Evolutionary conservation across 2,329 filamentous ascomycete genomes (phyloP).

Genomic region (Aspergillus unguis): DNA sequence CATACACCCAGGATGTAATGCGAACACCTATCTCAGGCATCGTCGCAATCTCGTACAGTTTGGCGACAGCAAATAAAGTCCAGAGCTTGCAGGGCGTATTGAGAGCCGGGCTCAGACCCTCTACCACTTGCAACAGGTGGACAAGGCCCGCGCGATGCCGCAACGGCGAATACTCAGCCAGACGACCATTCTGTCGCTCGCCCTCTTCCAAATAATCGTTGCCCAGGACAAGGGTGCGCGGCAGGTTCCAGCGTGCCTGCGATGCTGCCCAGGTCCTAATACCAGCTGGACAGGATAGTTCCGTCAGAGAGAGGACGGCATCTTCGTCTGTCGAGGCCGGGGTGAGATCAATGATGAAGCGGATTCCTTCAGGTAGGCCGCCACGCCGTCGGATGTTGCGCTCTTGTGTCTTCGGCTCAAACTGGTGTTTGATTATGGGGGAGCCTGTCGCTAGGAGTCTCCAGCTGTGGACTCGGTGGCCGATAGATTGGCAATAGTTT

Average conservation of each 20-base stretch:
- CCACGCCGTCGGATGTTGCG: constrained; percentile 31
- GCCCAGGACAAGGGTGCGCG: constrained; percentile 44
- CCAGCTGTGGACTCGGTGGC: constrained; percentile 34
- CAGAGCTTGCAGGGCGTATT: constrained; percentile 66
- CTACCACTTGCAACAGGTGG: constrained; percentile 57
- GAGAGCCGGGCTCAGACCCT: constrained; percentile 53
- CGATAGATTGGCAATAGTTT: constrained; percentile 19
- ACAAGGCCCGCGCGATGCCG: constrained; percentile 64
- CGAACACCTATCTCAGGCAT: constrained; percentile 41
- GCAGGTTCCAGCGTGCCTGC: constrained; percentile 37
- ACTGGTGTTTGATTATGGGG: constrained; percentile 28
- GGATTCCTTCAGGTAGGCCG: constrained; percentile 43
- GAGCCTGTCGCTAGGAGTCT: constrained; percentile 31
- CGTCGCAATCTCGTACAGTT: constrained; percentile 50
- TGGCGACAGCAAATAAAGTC: constrained; percentile 62
- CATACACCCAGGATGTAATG: constrained; percentile 59
- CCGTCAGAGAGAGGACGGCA: constrained; percentile 56
- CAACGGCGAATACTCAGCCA: constrained; percentile 59
- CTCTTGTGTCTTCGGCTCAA: constrained; percentile 27
- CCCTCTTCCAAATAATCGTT: constrained; percentile 40
- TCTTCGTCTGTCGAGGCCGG: constrained; percentile 62
- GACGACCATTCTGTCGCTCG: constrained; percentile 16
- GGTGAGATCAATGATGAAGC: constrained; percentile 62
- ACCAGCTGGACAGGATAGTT: constrained; percentile 56
- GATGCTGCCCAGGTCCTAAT: constrained; percentile 56